Conservation (phyloP, 495 filamentous ascomycete genomes). For the Hypoxylon cercidicola region DNA sequence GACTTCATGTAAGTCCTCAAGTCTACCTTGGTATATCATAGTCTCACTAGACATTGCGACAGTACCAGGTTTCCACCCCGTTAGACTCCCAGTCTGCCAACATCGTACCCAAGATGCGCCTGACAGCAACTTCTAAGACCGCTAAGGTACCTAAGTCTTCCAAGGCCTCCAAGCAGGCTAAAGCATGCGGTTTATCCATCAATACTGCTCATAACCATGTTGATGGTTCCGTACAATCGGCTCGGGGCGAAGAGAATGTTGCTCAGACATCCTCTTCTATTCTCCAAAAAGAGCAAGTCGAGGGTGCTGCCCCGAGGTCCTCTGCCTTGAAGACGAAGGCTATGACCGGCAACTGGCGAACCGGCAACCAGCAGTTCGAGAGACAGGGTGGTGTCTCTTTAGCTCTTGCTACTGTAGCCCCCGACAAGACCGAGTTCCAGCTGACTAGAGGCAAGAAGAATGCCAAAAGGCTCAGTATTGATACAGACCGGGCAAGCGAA, state of each 20-base stretch:
- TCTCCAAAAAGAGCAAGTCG: conserved; percentile 1
- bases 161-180: conserved; percentile 12
- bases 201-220: conserved; percentile 3
- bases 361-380: conserved; percentile 10
- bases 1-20: too few relatives aligned
- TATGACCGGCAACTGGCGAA: conserved; percentile 32
- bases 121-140: conserved; percentile 6
- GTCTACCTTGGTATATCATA: too few relatives aligned
- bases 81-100: too few relatives aligned
- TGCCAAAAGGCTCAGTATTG: conserved; percentile 8
- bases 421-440: conserved; percentile 17
- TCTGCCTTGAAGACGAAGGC: conserved; percentile 17
- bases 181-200: conserved; percentile 8
- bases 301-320: background rate
- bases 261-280: background rate
- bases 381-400: background rate
- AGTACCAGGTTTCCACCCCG: too few relatives aligned
- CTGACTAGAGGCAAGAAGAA: background rate
- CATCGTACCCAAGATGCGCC: conserved; percentile 18
- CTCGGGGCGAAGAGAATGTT: background rate
- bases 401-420: conserved; percentile 11
- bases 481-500: background rate
- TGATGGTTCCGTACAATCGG: background rate
- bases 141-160: background rate
- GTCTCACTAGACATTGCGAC: too few relatives aligned